Percentiles rank a stretch among this genome's conserved stretches.
These are phyloP conservation scores for Candida sojae DNA, from an alignment of 1,139 yeast genomes.

Conservation along the genomic window DNA sequence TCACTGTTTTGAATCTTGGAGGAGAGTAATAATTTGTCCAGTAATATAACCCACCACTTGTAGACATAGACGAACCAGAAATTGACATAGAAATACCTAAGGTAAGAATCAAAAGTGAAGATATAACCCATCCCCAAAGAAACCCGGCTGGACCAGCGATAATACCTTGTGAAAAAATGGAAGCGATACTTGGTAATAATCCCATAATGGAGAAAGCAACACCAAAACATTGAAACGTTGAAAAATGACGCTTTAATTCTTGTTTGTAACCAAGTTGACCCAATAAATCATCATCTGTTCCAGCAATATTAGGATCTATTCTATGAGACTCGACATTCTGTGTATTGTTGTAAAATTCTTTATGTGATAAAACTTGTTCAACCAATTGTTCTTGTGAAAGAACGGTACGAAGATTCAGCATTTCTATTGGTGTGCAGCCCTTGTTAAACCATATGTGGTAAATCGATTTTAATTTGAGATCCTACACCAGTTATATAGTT, in stretches of 20 bases:
- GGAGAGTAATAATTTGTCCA: slow-evolving; percentile 46
- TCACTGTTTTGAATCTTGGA: slow-evolving; percentile 28
- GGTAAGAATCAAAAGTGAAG: slow-evolving; percentile 55
- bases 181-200: slow-evolving; percentile 46
- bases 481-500: not conserved
- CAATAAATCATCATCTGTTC: slow-evolving; percentile 45
- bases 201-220: slow-evolving; percentile 57
- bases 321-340: slow-evolving; percentile 26
- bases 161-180: slow-evolving; percentile 33
- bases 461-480: too few relatives aligned
- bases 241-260: slow-evolving; percentile 47
- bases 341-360: slow-evolving; percentile 24
- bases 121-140: slow-evolving; percentile 72
- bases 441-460: not conserved
- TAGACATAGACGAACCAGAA: slow-evolving; percentile 65
- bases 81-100: slow-evolving; percentile 68
- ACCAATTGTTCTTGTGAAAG: slow-evolving; percentile 27
- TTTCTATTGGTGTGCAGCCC: not conserved
- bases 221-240: slow-evolving; percentile 53
- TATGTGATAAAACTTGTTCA: slow-evolving; percentile 25
- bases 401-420: slow-evolving; percentile 17
- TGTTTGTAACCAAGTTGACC: slow-evolving; percentile 57
- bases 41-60: slow-evolving; percentile 70
- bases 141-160: slow-evolving; percentile 50
- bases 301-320: slow-evolving; percentile 17